These are phyloP conservation scores for Trichoderma simmonsii DNA, from an alignment of 2,329 filamentous ascomycete genomes.

Conservation along the genomic window DNA sequence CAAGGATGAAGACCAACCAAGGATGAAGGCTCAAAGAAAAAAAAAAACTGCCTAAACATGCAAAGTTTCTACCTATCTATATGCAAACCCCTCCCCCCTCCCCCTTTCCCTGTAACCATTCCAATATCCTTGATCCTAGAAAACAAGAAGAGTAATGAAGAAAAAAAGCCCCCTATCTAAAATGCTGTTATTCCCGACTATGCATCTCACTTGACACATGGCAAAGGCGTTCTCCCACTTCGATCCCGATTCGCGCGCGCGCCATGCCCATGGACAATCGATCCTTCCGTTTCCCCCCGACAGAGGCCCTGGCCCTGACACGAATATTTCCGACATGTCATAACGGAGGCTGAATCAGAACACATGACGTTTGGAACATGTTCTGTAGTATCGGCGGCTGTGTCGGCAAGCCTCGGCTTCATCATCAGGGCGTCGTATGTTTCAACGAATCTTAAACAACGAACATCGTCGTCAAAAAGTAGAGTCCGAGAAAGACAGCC, in stretches of 20 bases:
- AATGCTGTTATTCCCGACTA: background rate
- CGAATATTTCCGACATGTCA: background rate
- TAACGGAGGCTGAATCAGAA: background rate
- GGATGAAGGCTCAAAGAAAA: background rate
- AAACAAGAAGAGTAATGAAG: too few species aligned
- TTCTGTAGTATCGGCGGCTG: background rate
- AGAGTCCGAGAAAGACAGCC: background rate
- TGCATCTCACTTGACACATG: background rate
- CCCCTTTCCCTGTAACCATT: background rate
- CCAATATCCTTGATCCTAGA: background rate
- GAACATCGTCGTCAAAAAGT: background rate
- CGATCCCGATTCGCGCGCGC: background rate
- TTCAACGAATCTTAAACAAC: background rate
- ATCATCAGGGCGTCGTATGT: background rate
- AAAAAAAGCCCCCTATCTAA: background rate
- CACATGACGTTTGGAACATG: background rate
- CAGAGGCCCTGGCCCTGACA: too few species aligned
- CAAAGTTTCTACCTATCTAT: background rate
- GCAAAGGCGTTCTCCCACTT: background rate
- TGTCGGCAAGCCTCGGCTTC: background rate
- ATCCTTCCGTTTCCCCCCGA: background rate
- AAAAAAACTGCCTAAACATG: background rate
- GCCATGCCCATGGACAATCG: background rate
- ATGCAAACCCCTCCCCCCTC: background rate
- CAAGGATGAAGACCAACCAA: too few species aligned